Evolutionary conservation across 148 eudicot genomes (phyloP).

Genomic region (Heliamphora exappendiculata): DNA sequence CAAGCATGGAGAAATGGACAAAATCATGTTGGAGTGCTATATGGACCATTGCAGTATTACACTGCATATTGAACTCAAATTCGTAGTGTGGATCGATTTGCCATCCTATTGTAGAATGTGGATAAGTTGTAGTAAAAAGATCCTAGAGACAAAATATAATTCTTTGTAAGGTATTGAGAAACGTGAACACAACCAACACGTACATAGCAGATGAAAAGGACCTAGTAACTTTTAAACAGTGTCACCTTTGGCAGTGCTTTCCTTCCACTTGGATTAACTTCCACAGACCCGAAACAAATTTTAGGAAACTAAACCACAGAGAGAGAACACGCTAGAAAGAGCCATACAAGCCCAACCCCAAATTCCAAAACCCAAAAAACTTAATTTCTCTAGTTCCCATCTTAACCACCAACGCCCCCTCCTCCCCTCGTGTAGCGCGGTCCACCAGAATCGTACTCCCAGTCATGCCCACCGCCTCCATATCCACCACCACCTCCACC

Average conservation of each 20-base stretch:
- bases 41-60: slow-evolving; percentile 58
- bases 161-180: background rate
- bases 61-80: slow-evolving; percentile 57
- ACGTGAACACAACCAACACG: slow-evolving; percentile 1
- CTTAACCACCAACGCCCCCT: too few relatives aligned
- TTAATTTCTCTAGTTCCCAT: too few relatives aligned
- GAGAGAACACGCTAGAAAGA: too few relatives aligned
- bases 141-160: slow-evolving; percentile 44
- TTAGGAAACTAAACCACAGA: too few relatives aligned
- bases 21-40: background rate
- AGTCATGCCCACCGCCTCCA: too few relatives aligned
- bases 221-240: background rate
- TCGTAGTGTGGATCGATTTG: slow-evolving; percentile 49
- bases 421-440: too few relatives aligned
- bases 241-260: slow-evolving; percentile 72
- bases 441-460: too few relatives aligned
- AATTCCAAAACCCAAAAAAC: too few relatives aligned
- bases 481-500: too few relatives aligned
- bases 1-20: background rate
- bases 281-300: too few relatives aligned
- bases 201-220: slow-evolving; percentile 4
- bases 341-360: too few relatives aligned
- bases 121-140: slow-evolving; percentile 68
- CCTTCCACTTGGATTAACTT: slow-evolving; percentile 48
- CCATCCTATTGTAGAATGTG: slow-evolving; percentile 65